phyloP scores from a whole-genome alignment of 2,329 filamentous ascomycete genomes.

The Passalora sequoiae region DNA sequence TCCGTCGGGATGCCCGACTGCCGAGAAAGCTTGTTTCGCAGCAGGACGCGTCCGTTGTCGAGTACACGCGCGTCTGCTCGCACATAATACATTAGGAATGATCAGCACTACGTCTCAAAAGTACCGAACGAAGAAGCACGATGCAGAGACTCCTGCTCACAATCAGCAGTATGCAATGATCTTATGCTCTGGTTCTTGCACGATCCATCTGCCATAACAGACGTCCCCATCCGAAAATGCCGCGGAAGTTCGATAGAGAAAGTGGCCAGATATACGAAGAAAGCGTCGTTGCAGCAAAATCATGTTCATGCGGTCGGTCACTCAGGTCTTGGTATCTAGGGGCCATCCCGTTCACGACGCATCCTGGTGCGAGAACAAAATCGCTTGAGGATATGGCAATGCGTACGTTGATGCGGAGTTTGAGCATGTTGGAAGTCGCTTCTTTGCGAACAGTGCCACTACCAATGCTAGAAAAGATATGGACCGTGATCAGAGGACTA shows the following conservation, averaged over 20 bases:
- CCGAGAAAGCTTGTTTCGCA: conserved; percentile 3
- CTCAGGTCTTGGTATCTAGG: no score
- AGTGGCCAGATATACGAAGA: conserved; percentile 20
- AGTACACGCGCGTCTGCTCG: not conserved
- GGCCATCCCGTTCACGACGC: no score
- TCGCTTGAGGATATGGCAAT: conserved; percentile 11
- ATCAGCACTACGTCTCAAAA: not conserved
- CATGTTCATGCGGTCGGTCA: not conserved
- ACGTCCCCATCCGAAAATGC: no score
- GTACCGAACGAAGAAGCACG: no score
- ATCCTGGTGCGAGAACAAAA: no score
- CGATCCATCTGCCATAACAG: no score
- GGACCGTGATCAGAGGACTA: conserved; percentile 5
- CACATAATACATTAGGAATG: not conserved
- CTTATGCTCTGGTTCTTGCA: no score
- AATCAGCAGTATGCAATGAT: no score
- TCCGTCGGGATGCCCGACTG: no score
- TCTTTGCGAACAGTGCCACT: conserved; percentile 9
- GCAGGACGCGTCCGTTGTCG: no score
- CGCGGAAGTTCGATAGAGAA: conserved; percentile 12
- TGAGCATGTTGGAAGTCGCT: conserved; percentile 11
- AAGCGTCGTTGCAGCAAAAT: conserved; percentile 3
- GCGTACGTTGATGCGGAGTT: conserved; percentile 10
- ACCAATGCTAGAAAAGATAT: conserved; percentile 9
- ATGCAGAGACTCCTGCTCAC: no score